Evolutionary conservation across 306 rosid species (phyloP).

Genomic region (Herpetospermum pedunculosum): DNA sequence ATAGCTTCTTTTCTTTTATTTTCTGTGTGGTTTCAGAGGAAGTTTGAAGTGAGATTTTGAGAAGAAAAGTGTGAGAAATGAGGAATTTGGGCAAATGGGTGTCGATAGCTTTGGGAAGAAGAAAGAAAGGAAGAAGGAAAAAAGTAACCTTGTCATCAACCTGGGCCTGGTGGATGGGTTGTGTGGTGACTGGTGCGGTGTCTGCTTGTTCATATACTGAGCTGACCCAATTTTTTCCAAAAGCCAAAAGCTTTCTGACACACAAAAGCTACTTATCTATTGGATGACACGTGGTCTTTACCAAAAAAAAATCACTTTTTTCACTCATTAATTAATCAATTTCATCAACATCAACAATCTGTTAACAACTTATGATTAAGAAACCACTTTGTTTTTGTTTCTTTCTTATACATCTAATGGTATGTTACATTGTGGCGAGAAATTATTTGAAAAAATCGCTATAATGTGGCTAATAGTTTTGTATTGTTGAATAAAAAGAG

Average conservation of each 20-base stretch:
- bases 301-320: neutral
- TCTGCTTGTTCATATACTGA: constrained; percentile 10
- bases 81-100: neutral
- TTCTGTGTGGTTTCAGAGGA: constrained; percentile 2
- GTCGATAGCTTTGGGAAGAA: constrained; percentile 9
- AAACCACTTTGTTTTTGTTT: neutral
- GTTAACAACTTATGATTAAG: neutral
- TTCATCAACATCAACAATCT: neutral
- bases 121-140: neutral
- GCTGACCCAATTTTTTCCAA: neutral
- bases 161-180: constrained; percentile 6
- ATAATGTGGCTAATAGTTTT: too few relatives aligned
- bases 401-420: too few relatives aligned
- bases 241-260: constrained; percentile 4
- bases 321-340: neutral
- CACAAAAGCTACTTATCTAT: constrained; percentile 4
- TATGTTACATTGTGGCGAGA: too few relatives aligned
- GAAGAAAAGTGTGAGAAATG: constrained; percentile 1
- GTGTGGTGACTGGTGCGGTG: neutral
- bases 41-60: constrained; percentile 1
- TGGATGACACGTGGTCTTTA: neutral
- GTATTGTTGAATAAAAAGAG: too few relatives aligned
- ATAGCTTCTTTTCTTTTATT: constrained; percentile 15
- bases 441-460: too few relatives aligned
- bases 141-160: neutral